A percentile compares a stretch with the other conserved stretches of the same genome.
Evolutionary conservation across 2,329 filamentous ascomycete species (phyloP).

Genomic region (Coniochaeta prunicola): DNA sequence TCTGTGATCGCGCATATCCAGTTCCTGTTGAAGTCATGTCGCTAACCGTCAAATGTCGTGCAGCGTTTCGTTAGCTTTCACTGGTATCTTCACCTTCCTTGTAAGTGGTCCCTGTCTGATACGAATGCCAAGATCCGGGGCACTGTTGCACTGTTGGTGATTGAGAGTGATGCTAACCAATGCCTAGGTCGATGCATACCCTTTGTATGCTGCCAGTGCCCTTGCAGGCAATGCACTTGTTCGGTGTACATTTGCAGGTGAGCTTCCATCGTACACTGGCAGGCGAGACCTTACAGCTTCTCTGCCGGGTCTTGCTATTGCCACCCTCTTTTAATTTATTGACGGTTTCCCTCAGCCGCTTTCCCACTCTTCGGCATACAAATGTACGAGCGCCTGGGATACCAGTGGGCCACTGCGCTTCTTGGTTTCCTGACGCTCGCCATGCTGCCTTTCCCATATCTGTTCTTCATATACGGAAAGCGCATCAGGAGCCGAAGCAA

Average conservation of each 20-base stretch:
- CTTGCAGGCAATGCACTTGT: conserved; percentile 80
- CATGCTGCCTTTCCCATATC: conserved; percentile 58
- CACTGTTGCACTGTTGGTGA: conserved; percentile 12
- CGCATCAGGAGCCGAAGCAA: conserved; percentile 45
- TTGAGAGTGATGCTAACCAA: conserved; percentile 11
- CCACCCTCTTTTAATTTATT: background rate
- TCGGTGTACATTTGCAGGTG: conserved; percentile 66
- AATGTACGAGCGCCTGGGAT: conserved; percentile 63
- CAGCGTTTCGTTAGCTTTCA: conserved; percentile 71
- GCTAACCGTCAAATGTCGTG: conserved; percentile 21
- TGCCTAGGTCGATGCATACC: conserved; percentile 63
- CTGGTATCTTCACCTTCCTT: conserved; percentile 81
- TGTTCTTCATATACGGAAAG: conserved; percentile 57
- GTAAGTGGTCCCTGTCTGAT: conserved; percentile 40
- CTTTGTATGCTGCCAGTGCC: conserved; percentile 66
- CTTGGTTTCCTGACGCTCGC: conserved; percentile 53
- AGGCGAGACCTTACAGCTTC: background rate
- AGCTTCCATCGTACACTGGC: conserved; percentile 18
- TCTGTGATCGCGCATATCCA: conserved; percentile 20
- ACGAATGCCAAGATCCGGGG: background rate
- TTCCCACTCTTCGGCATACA: conserved; percentile 71
- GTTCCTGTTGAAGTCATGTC: conserved; percentile 17
- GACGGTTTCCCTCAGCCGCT: conserved; percentile 40
- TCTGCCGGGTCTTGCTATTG: conserved; percentile 12
- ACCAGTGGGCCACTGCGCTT: conserved; percentile 61